Conservation (phyloP, 1,284 basidiomycete genomes). For the Megacollybia platyphylla region DNA sequence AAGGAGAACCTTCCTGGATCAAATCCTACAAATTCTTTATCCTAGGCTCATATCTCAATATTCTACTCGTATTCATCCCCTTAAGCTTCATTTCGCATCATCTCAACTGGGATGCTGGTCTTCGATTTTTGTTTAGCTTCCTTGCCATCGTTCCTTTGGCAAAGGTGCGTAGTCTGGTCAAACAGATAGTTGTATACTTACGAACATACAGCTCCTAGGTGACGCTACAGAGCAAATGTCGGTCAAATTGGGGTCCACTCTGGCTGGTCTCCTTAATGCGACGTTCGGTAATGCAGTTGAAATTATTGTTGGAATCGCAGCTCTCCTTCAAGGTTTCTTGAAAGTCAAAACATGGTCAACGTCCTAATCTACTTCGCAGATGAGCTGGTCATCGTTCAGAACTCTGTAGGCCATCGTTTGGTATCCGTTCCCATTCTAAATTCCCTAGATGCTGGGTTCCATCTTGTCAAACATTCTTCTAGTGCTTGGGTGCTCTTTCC, state of each 20-base stretch:
- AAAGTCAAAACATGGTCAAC: neutral
- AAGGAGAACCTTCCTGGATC: conserved; percentile 49
- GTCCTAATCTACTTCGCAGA: conserved; percentile 21
- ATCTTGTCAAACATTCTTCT: conserved; percentile 85
- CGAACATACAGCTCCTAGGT: conserved; percentile 46
- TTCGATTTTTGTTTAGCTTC: conserved; percentile 78
- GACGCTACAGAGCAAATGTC: conserved; percentile 85
- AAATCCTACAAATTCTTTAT: conserved; percentile 57
- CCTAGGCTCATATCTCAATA: conserved; percentile 64
- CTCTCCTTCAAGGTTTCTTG: conserved; percentile 60
- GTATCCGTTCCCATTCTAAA: neutral
- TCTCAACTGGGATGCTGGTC: conserved; percentile 66
- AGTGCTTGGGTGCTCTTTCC: conserved; percentile 81
- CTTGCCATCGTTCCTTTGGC: conserved; percentile 82
- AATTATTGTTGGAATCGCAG: conserved; percentile 82
- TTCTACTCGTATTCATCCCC: conserved; percentile 69
- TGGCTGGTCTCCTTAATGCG: conserved; percentile 80
- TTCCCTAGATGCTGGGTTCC: conserved; percentile 60
- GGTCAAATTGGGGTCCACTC: conserved; percentile 65
- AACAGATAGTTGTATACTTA: conserved; percentile 2
- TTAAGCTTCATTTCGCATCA: conserved; percentile 54
- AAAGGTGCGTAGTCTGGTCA: conserved; percentile 32
- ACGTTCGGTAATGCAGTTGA: conserved; percentile 75
- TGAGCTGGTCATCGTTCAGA: conserved; percentile 79
- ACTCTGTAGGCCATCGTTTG: conserved; percentile 41